Evolutionary conservation across 352 stramenopile genomes (phyloP).

Genomic region (Phytophthora pistaciae): DNA sequence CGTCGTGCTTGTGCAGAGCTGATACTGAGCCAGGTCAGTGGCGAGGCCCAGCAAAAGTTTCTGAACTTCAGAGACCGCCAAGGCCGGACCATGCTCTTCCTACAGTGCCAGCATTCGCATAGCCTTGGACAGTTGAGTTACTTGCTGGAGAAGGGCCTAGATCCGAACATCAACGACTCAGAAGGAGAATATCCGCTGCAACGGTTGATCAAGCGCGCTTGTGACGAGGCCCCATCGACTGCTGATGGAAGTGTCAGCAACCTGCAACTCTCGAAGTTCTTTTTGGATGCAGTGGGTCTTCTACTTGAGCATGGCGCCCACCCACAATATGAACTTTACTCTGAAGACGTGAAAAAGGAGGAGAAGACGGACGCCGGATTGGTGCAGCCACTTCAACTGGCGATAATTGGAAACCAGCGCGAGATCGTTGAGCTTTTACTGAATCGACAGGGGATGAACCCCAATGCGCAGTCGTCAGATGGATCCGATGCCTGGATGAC

Average conservation of each 20-base stretch:
- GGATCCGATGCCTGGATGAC: conserved; percentile 73
- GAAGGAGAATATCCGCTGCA: conserved; percentile 74
- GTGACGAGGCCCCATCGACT: conserved; percentile 36
- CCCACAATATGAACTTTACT: conserved; percentile 54
- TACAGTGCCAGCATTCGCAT: conserved; percentile 81
- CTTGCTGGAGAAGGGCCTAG: conserved; percentile 71
- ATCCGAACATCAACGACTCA: conserved; percentile 73
- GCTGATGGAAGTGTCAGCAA: conserved; percentile 15
- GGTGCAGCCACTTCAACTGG: conserved; percentile 67
- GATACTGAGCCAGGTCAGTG: conserved; percentile 58
- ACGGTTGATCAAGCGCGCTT: conserved; percentile 49
- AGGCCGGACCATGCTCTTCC: conserved; percentile 81
- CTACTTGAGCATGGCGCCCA: conserved; percentile 60
- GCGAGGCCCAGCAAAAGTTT: conserved; percentile 62
- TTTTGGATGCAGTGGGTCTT: conserved; percentile 54
- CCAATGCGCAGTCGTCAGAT: conserved; percentile 44
- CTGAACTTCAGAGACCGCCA: conserved; percentile 80
- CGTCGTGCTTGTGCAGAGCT: conserved; percentile 61
- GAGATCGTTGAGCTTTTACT: conserved; percentile 66
- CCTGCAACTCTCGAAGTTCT: conserved; percentile 46
- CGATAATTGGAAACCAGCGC: conserved; percentile 55
- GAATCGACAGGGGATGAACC: conserved; percentile 45
- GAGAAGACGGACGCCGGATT: conserved; percentile 13
- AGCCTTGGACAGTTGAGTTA: conserved; percentile 73
- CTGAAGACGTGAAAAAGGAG: conserved; percentile 22